Base-by-base conservation (phyloP, 257 asterid species). In the Ilex asprella region DNA sequence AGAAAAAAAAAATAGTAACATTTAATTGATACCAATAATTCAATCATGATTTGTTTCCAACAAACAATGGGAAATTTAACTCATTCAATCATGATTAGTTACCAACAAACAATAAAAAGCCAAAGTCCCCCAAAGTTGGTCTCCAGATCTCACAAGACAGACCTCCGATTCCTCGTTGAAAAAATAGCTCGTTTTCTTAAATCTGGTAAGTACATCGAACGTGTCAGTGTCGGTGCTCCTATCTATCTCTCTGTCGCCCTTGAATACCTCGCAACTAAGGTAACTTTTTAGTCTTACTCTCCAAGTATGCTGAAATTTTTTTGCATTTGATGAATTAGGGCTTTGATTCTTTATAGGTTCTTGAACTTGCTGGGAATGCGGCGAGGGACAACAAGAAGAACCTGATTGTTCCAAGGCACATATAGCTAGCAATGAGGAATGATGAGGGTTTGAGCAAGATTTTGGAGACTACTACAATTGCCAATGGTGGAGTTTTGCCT, bases 351-450 rank as follows among this genome's bases (percentile, higher is more conserved):
- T 10, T 1, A 11, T 12, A 49, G 54, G 54, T 49, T 3, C 14
- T 2, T 7, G 54, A 49, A 12, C 16, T 49, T 12, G 54, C 54
- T 6, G 54, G 54, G 16, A 2, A 49, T 49, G 54, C 54, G 54
- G 54, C 54, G 54, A 49, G 54, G 54, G 54, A 49, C 10, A 49
- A 49, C 54, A 49, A 49, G 54, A 49, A 49, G 54, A 49, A 49
- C 10, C 14, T 2, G 54, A 49, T 49, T 4, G 54, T 49, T 0
- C 54, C 54, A 12, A 49, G 54, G 14, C 54, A 49, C 54, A 49
- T 49, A 49, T 2, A 49, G 2, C 54, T 49, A 4, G 54, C 54
- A 4, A 2, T 49, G 14, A 49, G 54, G 14, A 49, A 49, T 12
- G 54, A 49, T 15, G 2, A 49, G 10, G 54, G 2, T 1, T 15